Evolutionary conservation across 1,139 yeast genomes (phyloP), one percentile per base, ranked within the genome.

Genomic region (Yamadazyma jaroonii): DNA sequence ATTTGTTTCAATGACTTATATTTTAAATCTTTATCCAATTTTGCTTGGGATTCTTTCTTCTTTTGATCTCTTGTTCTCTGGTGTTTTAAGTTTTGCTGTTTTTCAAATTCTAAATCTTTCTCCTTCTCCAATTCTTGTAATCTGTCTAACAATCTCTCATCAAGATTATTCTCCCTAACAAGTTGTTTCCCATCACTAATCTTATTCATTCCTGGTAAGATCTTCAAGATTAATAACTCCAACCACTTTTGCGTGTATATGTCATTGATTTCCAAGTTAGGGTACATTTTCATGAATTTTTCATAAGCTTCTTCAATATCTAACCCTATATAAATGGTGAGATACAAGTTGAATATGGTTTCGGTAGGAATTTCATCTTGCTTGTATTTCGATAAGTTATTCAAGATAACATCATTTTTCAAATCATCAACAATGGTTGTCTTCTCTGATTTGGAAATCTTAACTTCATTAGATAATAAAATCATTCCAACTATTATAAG

Each of bases 401-500:
- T 48, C 31, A 61, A 42, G 6, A 64, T 50, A 14, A 44, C 49
- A 17, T 57, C 58, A 9, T 56, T 47, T 3, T 46, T 40, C 20
- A 68, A 50, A 4, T 44, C 41, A 3, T 46, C 39, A 3, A 50
- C 25, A 2, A 57, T 44, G 24, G 25, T 26, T 9, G 35, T 46
- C 25, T 42, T 46, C 12, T 55, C 60, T 5, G 31, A 34, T 31
- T 48, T 44, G 9, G 45, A 13, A n/a, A 61, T 36, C 21, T 40
- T 45, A 33, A 45, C 43, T 15, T 47, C 50, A 11, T 30, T 42
- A 39, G 17, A 44, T 31, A 51, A 47, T 29, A 53, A 54, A 17
- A 57, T 47, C 8, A 66, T 50, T 0, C 75, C 75, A 3, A 64
- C 48, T 40, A 66, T 63, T 2, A 66, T 59, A 43, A 68, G 53